These are phyloP conservation scores for Claviceps spartinae DNA, from an alignment of 2,329 filamentous ascomycete genomes.

Conservation along the genomic window DNA sequence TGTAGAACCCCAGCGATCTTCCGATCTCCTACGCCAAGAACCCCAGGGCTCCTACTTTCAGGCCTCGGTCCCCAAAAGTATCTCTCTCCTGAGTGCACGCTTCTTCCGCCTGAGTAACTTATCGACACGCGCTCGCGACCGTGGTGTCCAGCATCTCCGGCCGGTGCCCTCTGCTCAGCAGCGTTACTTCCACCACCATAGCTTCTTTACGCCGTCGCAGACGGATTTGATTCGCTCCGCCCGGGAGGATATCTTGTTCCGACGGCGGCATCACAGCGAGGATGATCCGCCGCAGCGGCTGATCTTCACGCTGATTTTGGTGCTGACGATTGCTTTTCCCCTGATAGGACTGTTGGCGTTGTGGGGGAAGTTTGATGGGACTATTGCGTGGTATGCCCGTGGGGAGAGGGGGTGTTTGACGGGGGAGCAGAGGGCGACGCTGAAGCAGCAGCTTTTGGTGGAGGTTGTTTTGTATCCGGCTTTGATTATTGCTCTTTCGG, in stretches of 20 bases:
- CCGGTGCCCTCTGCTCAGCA: neutral
- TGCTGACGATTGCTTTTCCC: slow-evolving; percentile 29
- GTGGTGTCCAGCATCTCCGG: neutral
- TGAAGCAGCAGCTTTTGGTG: slow-evolving; percentile 24
- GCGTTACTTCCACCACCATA: slow-evolving; percentile 7
- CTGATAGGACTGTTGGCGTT: slow-evolving; percentile 32
- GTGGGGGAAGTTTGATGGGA: slow-evolving; percentile 29
- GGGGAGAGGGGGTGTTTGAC: slow-evolving; percentile 30
- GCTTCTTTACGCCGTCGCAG: slow-evolving; percentile 17
- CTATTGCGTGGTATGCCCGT: slow-evolving; percentile 34
- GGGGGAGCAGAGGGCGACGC: slow-evolving; percentile 14
- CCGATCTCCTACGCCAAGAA: slow-evolving; percentile 2
- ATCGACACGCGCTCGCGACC: slow-evolving; percentile 10
- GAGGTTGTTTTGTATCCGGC: slow-evolving; percentile 20
- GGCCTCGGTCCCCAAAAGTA: slow-evolving; percentile 5
- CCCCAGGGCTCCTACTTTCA: slow-evolving; percentile 5
- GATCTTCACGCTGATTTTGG: slow-evolving; percentile 26
- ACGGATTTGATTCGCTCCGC: slow-evolving; percentile 18
- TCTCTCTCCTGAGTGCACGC: slow-evolving; percentile 7
- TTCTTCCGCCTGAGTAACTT: slow-evolving; percentile 13
- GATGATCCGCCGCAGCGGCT: slow-evolving; percentile 18
- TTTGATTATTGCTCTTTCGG: slow-evolving; percentile 18
- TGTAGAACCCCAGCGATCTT: slow-evolving; percentile 2
- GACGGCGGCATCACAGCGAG: slow-evolving; percentile 14
- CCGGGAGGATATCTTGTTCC: slow-evolving; percentile 17